Evolutionary conservation across 78 protist genomes (phyloP), one percentile per base, ranked within the genome.

Genomic region (Dictyostelium capitatum): DNA sequence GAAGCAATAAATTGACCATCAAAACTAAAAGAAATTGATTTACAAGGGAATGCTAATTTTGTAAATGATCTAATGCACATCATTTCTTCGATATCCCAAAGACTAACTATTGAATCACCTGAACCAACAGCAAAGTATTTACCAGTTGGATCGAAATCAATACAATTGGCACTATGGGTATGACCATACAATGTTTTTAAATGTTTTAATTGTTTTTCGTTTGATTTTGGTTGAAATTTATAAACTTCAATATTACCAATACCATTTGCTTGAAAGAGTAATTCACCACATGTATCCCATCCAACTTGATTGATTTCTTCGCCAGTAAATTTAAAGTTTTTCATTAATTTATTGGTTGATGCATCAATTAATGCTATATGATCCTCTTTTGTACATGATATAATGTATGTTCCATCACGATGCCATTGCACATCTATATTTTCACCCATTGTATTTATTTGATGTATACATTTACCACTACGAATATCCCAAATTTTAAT

Each of bases 1-100:
- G 69, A 79, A 6, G 93, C 93, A 19, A 87, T 47, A 51, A 87
- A 87, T 87, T 87, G 93, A 78, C 93, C 84, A 64, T 87, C 93
- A 50, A 59, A 59, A 77, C 85, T 77, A 51, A 87, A 87, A n/a
- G 83, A 28, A 17, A 65, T 53, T 5, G 93, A 37, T 77, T 84
- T 56, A 8, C 54, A 73, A 14, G 83, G 93, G 17, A 25, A 67
- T 19, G 51, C n/a, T 15, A 79, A n/a, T 77, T 77, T 87, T 43
- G 53, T 48, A 43, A 90, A 90, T 43, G 90, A 64, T 46, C 47
- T 23, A 4, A 90, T n/a, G 69, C 95, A 90, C 41, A 67, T 56
- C 84, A 82, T 74, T 28, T 90, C 95, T 28, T 90, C 73, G 1
- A 56, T 53, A 48, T 90, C 95, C 95, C 95, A 90, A 41, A 90